Evolutionary conservation across 2,329 filamentous ascomycete species (phyloP).

Genomic region (Colletotrichum liriopes): DNA sequence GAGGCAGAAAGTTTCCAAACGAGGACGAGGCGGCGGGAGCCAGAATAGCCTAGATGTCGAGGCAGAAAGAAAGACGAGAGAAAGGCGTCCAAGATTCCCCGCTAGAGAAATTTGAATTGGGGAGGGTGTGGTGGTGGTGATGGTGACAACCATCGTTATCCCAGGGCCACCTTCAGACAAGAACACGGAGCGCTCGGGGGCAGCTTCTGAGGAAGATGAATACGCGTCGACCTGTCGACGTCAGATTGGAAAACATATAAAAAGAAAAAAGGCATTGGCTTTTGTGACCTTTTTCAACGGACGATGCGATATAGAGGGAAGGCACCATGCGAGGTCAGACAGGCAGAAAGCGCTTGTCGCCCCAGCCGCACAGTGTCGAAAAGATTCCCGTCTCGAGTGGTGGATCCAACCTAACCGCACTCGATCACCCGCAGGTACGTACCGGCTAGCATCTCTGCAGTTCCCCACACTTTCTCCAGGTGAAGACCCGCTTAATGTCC

Average conservation of each 20-base stretch:
- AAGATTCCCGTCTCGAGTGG: constrained; percentile 8
- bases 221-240: too few species aligned
- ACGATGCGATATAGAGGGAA: neutral
- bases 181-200: neutral
- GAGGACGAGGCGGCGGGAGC: constrained; percentile 1
- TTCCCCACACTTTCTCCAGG: constrained; percentile 43
- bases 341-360: neutral
- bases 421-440: constrained; percentile 21
- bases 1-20: neutral
- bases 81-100: constrained; percentile 22
- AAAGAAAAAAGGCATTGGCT: neutral
- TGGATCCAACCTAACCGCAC: constrained; percentile 26
- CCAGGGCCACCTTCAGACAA: neutral
- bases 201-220: neutral
- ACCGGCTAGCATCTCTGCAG: constrained; percentile 8
- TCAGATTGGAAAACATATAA: neutral
- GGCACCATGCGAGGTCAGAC: neutral
- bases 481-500: constrained; percentile 13
- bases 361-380: constrained; percentile 29
- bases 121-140: neutral
- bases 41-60: neutral
- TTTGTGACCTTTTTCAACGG: neutral
- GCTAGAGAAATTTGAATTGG: neutral
- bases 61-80: constrained; percentile 6
- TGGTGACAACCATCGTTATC: neutral